These are phyloP conservation scores for Ehretia macrophylla DNA, from an alignment of 257 asterid genomes.

Conservation along the genomic window DNA sequence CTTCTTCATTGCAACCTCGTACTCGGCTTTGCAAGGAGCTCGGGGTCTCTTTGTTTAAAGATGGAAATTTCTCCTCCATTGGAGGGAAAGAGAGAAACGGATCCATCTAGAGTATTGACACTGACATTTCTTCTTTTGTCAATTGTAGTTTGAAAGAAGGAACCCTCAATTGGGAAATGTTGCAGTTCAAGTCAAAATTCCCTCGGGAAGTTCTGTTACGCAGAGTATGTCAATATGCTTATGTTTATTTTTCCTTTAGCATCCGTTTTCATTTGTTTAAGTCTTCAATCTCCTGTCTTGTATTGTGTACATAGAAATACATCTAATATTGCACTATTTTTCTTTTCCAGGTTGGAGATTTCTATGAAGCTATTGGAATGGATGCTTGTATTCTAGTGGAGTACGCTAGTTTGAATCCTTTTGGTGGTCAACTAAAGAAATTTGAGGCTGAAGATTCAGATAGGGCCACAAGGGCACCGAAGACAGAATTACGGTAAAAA, in stretches of 20 bases:
- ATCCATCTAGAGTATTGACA: not conserved
- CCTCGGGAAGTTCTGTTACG: slow-evolving; percentile 96
- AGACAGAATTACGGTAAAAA: too few species aligned
- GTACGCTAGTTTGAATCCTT: slow-evolving; percentile 97
- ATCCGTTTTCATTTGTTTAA: slow-evolving; percentile 9
- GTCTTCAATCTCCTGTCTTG: not conserved
- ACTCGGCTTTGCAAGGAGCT: too few species aligned
- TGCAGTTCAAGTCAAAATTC: slow-evolving; percentile 89
- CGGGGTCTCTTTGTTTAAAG: too few species aligned
- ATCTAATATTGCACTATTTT: not conserved
- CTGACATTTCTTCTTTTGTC: slow-evolving; percentile 11
- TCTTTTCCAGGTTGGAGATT: slow-evolving; percentile 80
- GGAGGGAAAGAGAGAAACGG: too few species aligned
- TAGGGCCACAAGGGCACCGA: too few species aligned
- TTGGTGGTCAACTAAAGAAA: slow-evolving; percentile 93
- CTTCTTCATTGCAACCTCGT: too few species aligned
- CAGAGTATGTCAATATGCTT: slow-evolving; percentile 53
- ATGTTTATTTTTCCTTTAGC: slow-evolving; percentile 11
- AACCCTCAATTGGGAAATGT: slow-evolving; percentile 84
- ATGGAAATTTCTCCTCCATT: too few species aligned
- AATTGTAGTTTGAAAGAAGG: slow-evolving; percentile 87
- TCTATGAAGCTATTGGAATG: slow-evolving; percentile 88
- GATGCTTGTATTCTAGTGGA: slow-evolving; percentile 99
- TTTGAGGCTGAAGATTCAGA: too few species aligned
- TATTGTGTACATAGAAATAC: not conserved